Evolutionary conservation across 1,139 yeast species (phyloP), one percentile per base, ranked within the genome.

Genomic region (Suzukiozyma palmioleophila): DNA sequence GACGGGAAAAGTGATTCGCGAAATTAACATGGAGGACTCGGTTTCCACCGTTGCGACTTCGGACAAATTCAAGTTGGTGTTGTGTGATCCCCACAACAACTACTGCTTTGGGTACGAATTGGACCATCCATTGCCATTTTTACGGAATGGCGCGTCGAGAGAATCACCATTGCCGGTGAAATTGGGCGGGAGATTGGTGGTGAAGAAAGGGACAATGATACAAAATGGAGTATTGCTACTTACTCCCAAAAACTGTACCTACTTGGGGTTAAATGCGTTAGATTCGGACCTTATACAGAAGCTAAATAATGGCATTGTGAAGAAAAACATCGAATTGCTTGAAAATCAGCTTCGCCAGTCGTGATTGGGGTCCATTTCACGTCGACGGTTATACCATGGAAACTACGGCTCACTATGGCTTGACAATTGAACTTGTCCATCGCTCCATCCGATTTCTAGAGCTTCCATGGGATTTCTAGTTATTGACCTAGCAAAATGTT

Each of bases 401-500:
- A 26, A 26, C 28, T 26, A 26, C 28, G 28, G 12, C 8, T 26
- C 13, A 11, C 28, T 9, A 26, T 28, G 31, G 31, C 16, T 28
- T 15, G 11, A 26, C 28, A 7, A 4, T 18, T 18, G 22, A 7
- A 18, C 4, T 6, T 26, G 12, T 4, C 5, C 8, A 9, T 26
- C 28, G 13, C 5, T 3, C n/a, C 28, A 11, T 11, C 13, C 28
- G 28, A 26, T 12, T 12, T 11, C 30, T 33, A 43, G 13, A 43
- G 42, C 21, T 47, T 41, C 47, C 41, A 41, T 42, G 42, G 44
- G 9, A 44, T 35, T 35, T 24, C 42, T 53, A 55, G 54, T 57
- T 55, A 56, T 51, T 59, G 54, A 36, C 44, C 49, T 41, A 77
- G 57, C 39, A 86, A 63, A 36, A 79, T 50, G 32, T 79, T 79